Evolutionary conservation across 352 stramenopile genomes (phyloP).

Genomic region (Pythium myriotylum): DNA sequence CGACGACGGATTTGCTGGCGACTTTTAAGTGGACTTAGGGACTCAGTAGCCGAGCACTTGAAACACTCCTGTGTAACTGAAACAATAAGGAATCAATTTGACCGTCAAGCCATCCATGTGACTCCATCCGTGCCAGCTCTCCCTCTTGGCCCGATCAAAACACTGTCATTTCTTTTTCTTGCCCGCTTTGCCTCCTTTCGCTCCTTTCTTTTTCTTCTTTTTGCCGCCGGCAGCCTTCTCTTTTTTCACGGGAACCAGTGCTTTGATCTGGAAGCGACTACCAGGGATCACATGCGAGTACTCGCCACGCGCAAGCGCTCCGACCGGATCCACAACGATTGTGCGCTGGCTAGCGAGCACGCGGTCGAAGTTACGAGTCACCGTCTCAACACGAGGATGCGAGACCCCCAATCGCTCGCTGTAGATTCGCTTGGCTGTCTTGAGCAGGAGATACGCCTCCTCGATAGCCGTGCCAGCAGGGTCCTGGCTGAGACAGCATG

Average conservation of each 20-base stretch:
- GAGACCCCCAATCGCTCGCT: conserved; percentile 40
- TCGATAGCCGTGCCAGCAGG: conserved; percentile 37
- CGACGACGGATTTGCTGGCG: conserved; percentile 14
- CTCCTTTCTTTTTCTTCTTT: conserved; percentile 35
- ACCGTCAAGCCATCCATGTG: too few species aligned
- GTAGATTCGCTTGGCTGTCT: conserved; percentile 52
- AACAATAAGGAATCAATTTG: too few species aligned
- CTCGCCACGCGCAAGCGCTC: conserved; percentile 50
- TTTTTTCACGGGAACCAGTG: conserved; percentile 43
- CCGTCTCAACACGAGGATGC: conserved; percentile 47
- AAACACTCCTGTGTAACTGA: not conserved
- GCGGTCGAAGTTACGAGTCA: conserved; percentile 52
- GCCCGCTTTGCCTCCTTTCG: conserved; percentile 16
- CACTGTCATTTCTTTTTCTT: conserved; percentile 44
- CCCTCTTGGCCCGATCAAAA: too few species aligned
- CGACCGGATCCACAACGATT: conserved; percentile 46
- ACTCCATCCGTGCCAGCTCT: too few species aligned
- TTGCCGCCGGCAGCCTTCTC: conserved; percentile 21
- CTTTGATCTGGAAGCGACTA: conserved; percentile 66
- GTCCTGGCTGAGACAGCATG: conserved; percentile 63
- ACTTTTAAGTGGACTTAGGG: conserved; percentile 2
- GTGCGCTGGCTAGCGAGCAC: conserved; percentile 41
- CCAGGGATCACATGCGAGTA: conserved; percentile 67
- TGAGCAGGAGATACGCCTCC: conserved; percentile 61
- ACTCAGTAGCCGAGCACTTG: not conserved